Evolutionary conservation across 495 filamentous ascomycete species (phyloP).

Genomic region (Lophiotrema nucula): DNA sequence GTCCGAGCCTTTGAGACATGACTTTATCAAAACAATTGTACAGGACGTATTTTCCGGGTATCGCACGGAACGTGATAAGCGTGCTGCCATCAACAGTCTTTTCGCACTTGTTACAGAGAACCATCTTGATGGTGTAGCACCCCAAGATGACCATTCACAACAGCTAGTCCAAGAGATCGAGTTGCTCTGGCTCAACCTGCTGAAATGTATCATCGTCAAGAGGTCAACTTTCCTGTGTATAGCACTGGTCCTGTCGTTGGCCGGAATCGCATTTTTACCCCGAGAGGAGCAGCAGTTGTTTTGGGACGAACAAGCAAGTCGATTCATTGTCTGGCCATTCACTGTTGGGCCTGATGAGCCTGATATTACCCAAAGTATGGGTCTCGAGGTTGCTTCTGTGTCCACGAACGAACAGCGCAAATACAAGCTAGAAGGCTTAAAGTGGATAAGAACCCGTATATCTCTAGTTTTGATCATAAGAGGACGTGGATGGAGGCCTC

Average conservation of each 20-base stretch:
- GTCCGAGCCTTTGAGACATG: neutral
- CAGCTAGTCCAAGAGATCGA: neutral
- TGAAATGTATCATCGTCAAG: neutral
- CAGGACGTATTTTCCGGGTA: neutral
- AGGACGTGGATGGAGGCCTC: neutral
- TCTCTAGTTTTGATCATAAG: neutral
- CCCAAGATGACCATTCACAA: neutral
- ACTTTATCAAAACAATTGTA: neutral
- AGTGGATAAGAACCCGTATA: neutral
- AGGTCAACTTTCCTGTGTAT: neutral
- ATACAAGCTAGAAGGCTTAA: neutral
- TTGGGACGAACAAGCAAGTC: neutral
- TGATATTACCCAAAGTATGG: neutral
- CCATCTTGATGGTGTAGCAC: neutral
- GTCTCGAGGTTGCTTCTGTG: neutral
- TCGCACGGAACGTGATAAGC: neutral
- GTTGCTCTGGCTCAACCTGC: neutral
- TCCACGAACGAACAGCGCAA: neutral
- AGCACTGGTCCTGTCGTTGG: neutral
- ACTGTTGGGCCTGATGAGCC: neutral
- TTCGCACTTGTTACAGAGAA: neutral
- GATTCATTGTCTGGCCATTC: neutral
- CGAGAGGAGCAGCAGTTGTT: neutral
- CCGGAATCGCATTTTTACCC: neutral
- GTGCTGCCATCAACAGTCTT: neutral